Evolutionary conservation across 208 protist species (phyloP), one percentile per base, ranked within the genome.

Genomic region (Sergeia podlipaevii): DNA sequence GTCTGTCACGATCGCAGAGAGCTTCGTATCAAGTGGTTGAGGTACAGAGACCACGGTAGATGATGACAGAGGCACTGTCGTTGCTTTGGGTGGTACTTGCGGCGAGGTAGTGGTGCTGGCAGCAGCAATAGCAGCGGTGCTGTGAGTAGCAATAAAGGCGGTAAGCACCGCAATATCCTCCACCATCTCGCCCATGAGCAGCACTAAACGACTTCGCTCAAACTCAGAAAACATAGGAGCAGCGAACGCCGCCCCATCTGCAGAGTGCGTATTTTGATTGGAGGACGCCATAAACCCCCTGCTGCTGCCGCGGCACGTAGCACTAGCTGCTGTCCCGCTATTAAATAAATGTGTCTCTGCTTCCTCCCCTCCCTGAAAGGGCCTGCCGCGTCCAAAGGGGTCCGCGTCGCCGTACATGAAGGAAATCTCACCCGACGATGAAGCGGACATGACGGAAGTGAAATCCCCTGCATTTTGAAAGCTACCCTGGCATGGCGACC

Each of bases 151-250:
- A 8, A 70, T 55, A 45, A 61, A 53, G 42, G 52, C 27, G 42
- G 59, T 61, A 18, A 77, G 36, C 5, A 60, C 62, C 2, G 55
- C 65, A 28, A 81, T 67, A 44, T 84, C 80, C 24, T 77, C 64
- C 23, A 74, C 75, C 6, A 77, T 47, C 29, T 74, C 72, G n/a
- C 73, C 80, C 28, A 88, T 60, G 28, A 88, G 65, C 24, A 75
- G 63, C 0, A 65, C 65, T 5, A 88, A 64, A 33, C 80, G 76
- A 47, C 61, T 52, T 7, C 67, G 54, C 49, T 88, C 80, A 59
- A 88, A 88, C 4, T 54, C 45, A n/a, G 75, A 81, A 20, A 88
- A 62, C 18, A 57, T 41, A 15, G 63, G 48, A 20, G 15, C 38
- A 13, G 41, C 21, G 13, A 49, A 32, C 0, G 23, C 57, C 26